Evolutionary conservation across 768 basidiomycete species (phyloP).

Genomic region (Naganishia friedmannii): DNA sequence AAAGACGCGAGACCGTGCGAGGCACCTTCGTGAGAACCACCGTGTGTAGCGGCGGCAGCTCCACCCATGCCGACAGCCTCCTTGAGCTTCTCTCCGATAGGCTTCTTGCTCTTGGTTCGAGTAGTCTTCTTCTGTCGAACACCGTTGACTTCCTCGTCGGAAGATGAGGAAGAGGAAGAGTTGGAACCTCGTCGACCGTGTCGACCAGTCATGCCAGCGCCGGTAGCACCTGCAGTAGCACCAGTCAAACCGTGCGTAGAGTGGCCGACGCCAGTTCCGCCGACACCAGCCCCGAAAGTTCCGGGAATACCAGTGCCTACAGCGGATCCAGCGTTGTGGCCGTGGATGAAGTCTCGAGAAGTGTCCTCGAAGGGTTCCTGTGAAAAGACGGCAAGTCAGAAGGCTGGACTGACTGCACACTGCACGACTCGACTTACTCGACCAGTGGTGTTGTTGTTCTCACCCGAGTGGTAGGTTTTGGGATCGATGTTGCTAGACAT

Average conservation of each 20-base stretch:
- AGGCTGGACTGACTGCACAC: too few species aligned
- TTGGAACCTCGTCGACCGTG: conserved; percentile 12
- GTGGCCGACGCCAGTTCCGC: conserved; percentile 1
- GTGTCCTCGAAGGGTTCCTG: conserved; percentile 33
- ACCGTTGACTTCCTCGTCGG: conserved; percentile 7
- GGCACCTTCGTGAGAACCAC: conserved; percentile 3
- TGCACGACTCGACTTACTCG: neutral
- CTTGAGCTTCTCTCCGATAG: conserved; percentile 14
- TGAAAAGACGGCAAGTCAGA: too few species aligned
- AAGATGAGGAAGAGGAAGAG: conserved; percentile 19
- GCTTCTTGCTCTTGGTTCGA: conserved; percentile 17
- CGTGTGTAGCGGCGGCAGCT: conserved; percentile 2
- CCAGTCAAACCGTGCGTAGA: neutral
- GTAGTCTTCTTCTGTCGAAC: conserved; percentile 17
- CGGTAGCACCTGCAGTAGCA: neutral
- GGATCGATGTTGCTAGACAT: conserved; percentile 4
- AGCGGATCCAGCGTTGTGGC: neutral
- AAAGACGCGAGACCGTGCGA: conserved; percentile 5
- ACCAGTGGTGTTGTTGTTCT: conserved; percentile 25
- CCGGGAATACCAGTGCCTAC: conserved; percentile 5
- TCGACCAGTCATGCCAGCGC: conserved; percentile 21
- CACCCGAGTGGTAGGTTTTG: conserved; percentile 22
- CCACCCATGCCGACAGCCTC: conserved; percentile 23
- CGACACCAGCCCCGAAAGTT: conserved; percentile 15
- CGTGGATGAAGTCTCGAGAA: conserved; percentile 21